Percentiles rank a stretch among this genome's conserved stretches.
Conservation (phyloP, 108 stramenopile genomes). For the Nitzschia sp. region DNA sequence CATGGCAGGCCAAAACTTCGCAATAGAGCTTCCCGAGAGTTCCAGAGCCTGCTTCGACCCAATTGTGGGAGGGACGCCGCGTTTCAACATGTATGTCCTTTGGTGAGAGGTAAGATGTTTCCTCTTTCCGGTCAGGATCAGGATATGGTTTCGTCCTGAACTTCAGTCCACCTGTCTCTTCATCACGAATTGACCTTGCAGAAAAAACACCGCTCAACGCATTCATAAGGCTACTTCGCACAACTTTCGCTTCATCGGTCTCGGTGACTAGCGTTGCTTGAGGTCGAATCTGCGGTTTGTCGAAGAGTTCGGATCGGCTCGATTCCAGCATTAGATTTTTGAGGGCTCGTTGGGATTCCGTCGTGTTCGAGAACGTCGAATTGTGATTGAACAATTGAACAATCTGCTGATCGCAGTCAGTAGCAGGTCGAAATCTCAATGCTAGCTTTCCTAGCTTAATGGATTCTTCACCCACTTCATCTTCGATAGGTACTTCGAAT, state of each 20-base stretch:
- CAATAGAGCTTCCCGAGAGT: conserved; percentile 60
- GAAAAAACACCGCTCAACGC: conserved; percentile 35
- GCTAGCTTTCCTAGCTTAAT: conserved; percentile 50
- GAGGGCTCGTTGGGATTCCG: background rate
- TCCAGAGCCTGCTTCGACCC: conserved; percentile 72
- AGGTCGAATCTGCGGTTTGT: background rate
- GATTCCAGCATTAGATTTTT: conserved; percentile 2
- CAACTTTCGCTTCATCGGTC: conserved; percentile 47
- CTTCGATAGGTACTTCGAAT: conserved; percentile 51
- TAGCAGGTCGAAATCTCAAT: conserved; percentile 57
- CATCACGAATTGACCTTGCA: conserved; percentile 8
- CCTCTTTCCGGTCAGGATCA: conserved; percentile 45
- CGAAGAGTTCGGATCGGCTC: background rate
- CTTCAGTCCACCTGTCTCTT: conserved; percentile 14
- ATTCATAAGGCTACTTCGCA: conserved; percentile 30
- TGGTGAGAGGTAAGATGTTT: conserved; percentile 50
- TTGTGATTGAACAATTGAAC: conserved; percentile 25
- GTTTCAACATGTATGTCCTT: conserved; percentile 51
- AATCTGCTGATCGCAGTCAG: conserved; percentile 49
- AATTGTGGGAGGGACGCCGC: conserved; percentile 47
- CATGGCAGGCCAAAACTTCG: conserved; percentile 62
- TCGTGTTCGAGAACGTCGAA: background rate
- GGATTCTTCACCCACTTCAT: conserved; percentile 29
- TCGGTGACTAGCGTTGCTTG: conserved; percentile 52
- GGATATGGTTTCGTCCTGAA: conserved; percentile 67